A percentile compares a stretch with the other conserved stretches of the same genome.
These are phyloP conservation scores for Polytrichum commune DNA, from an alignment of 225 moss, liverwort and hornwort genomes.

Conservation along the genomic window DNA sequence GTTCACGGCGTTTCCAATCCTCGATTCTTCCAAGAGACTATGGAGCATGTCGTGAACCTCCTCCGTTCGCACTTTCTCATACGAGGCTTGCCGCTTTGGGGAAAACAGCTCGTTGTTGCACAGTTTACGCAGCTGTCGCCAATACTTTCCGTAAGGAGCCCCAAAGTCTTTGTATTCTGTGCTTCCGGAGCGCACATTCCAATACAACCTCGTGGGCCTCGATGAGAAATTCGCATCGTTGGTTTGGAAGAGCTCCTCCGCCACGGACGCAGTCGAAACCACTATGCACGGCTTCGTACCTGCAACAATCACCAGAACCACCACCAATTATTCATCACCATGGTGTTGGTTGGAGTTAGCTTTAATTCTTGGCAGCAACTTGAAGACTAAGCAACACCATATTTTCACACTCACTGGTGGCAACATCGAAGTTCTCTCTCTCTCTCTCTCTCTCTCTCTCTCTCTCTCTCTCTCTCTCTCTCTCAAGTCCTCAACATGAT, in stretches of 20 bases:
- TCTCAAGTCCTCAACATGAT: too few relatives aligned
- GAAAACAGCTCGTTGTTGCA: conserved; percentile 20
- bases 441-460: too few relatives aligned
- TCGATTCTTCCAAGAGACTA: conserved; percentile 20
- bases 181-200: conserved; percentile 25
- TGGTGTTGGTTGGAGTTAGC: too few relatives aligned
- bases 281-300: conserved; percentile 48
- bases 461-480: too few relatives aligned
- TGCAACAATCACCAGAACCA: background rate
- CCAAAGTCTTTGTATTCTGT: conserved; percentile 26
- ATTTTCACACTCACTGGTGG: too few relatives aligned
- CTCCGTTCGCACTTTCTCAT: conserved; percentile 24
- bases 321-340: too few relatives aligned
- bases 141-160: conserved; percentile 25
- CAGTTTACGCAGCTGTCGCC: conserved; percentile 16
- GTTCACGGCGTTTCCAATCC: conserved; percentile 21
- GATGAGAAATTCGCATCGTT: conserved; percentile 34
- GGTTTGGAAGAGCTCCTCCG: conserved; percentile 33
- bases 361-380: too few relatives aligned
- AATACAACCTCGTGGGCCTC: conserved; percentile 22
- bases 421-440: too few relatives aligned
- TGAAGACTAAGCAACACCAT: too few relatives aligned
- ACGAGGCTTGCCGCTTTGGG: conserved; percentile 22
- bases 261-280: conserved; percentile 32
- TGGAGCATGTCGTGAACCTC: conserved; percentile 37